Base-by-base conservation (phyloP, 352 stramenopile genomes). In the Pythium dissimile region DNA sequence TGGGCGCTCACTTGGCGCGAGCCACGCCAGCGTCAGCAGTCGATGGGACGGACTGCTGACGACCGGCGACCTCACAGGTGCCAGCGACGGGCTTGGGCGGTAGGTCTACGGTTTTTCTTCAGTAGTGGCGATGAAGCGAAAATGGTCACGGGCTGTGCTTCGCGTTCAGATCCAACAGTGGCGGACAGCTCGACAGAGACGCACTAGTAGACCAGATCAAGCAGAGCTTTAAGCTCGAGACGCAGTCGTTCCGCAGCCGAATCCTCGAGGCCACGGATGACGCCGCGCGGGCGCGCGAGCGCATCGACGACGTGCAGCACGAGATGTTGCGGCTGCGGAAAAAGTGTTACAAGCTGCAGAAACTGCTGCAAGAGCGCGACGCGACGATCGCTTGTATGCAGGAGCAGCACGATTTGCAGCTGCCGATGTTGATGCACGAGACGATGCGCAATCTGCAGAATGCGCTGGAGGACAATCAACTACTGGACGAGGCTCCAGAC, bases 341-440 rank as follows among this genome's bases (percentile, higher is more conserved):
- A 30, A 79, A 75, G 35, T 86, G 76, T 45, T 64, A 59, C 59
- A 87, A 84, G 48, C 56, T 92, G 26, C 66, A 88, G 37, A 77
- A 70, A 49, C 73, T 66, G 48, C 35, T 89, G 37, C 65, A 87
- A 44, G 80, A 89, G 48, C 72, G 80, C 15, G 80, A 91, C 30
- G 47, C 53, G 0, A 67, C 72, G 9, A 79, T 90, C 54, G 64
- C 69, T 27, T 56, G 59, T 13, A 52, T 90, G 38, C 69, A 80
- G 28, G 72, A 85, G 21, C 69, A 85, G 34, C 69, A 87, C 2
- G 72, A 86, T 13, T 41, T 82, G 31, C 51, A 71, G 13, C 73
- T 85, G 20, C 74, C 75, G 37, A 49, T 82, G 44, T 59, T 89
- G 9, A 71, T 87, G 69, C 64, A 80, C 48, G 80, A 89, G 46